Percentiles rank a stretch among this genome's conserved stretches.
phyloP scores from a whole-genome alignment of 116 monocot genomes.

The Thalassia testudinum region DNA sequence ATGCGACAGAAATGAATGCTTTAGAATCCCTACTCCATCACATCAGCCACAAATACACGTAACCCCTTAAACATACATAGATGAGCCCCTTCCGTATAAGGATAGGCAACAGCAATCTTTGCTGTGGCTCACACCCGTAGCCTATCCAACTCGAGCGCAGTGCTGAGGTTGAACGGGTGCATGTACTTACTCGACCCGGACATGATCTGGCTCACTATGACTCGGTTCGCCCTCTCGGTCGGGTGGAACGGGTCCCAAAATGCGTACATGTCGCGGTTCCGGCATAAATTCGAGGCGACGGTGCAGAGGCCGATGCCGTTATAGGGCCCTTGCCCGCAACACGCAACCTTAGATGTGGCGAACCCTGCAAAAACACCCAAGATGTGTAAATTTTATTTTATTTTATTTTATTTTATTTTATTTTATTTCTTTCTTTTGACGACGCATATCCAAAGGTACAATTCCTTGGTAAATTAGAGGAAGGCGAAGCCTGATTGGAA shows the following conservation, averaged over 20 bases:
- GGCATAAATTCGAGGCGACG: constrained; percentile 20
- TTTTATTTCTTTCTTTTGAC: too few species aligned
- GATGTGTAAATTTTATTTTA: too few species aligned
- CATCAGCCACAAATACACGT: too few species aligned
- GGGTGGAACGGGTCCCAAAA: constrained; percentile 40
- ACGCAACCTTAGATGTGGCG: constrained; percentile 20
- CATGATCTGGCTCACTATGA: constrained; percentile 20
- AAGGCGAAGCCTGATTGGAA: too few species aligned
- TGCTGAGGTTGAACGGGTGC: constrained; percentile 26
- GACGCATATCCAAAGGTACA: too few species aligned
- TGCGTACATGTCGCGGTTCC: constrained; percentile 12
- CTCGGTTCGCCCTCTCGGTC: constrained; percentile 18
- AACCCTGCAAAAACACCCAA: constrained; percentile 11
- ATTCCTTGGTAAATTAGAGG: too few species aligned
- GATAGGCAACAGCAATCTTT: too few species aligned
- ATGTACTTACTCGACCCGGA: constrained; percentile 11
- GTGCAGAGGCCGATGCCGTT: constrained; percentile 34
- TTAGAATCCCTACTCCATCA: too few species aligned
- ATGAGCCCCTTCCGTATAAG: too few species aligned
- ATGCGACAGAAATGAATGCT: too few species aligned
- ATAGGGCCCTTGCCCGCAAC: constrained; percentile 36
- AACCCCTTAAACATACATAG: too few species aligned
- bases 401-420: too few species aligned
- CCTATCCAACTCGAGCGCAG: constrained; percentile 15
- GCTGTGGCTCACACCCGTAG: background rate